phyloP scores from a whole-genome alignment of 148 eudicot genomes.

The Rhododendron kiyosumense region DNA sequence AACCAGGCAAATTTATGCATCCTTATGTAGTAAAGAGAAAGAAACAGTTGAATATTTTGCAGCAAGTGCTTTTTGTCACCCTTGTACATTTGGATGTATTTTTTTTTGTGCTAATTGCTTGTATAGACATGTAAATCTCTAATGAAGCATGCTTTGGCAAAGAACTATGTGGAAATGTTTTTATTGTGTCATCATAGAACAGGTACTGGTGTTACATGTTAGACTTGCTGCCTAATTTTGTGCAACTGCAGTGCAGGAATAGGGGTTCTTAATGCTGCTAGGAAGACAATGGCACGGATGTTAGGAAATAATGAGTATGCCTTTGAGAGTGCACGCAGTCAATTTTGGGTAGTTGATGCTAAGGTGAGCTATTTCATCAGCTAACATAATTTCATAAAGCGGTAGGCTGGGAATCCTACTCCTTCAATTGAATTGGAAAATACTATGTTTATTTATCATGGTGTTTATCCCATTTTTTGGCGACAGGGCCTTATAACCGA shows the following conservation, averaged over 20 bases:
- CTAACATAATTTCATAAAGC: conserved; percentile 3
- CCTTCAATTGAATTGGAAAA: neutral
- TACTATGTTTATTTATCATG: neutral
- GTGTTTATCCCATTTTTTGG: too few species aligned
- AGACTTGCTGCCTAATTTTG: conserved; percentile 7
- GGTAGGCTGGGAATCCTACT: neutral
- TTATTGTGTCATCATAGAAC: neutral
- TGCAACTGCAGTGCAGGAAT: conserved; percentile 80
- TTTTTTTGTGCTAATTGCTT: neutral
- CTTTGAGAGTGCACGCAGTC: conserved; percentile 91
- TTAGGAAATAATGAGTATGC: conserved; percentile 80
- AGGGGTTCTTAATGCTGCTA: conserved; percentile 96
- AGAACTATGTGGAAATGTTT: neutral
- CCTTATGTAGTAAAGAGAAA: neutral
- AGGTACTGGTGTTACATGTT: neutral
- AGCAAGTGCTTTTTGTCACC: conserved; percentile 5
- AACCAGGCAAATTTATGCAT: neutral
- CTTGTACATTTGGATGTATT: neutral
- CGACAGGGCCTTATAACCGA: conserved; percentile 82
- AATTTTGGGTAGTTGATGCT: conserved; percentile 99
- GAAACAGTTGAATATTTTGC: neutral
- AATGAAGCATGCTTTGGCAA: neutral
- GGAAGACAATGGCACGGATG: conserved; percentile 99
- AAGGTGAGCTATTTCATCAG: conserved; percentile 41
- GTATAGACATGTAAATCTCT: neutral